Percentiles rank a stretch among this genome's conserved stretches.
phyloP scores from a whole-genome alignment of 345 rosid species.

The Erodium maritimum region DNA sequence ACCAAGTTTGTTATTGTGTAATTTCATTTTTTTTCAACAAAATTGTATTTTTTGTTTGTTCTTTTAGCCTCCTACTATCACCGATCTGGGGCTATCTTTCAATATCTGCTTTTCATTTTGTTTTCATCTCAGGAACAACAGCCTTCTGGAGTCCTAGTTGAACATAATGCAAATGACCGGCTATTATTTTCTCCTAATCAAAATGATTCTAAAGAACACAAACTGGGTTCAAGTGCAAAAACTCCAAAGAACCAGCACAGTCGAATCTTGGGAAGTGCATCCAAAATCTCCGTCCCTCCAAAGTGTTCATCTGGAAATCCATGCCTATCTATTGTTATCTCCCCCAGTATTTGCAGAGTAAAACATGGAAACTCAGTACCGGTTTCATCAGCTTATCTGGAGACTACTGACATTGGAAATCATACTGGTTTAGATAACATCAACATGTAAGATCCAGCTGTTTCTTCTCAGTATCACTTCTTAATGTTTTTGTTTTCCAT shows the following conservation, averaged over 20 bases:
- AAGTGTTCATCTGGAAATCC: conserved; percentile 38
- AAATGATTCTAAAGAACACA: conserved; percentile 28
- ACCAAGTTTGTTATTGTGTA: no score
- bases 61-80: no score
- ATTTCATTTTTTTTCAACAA: no score
- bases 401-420: conserved; percentile 20
- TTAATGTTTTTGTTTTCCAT: no score
- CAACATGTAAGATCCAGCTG: conserved; percentile 44
- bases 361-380: conserved; percentile 26
- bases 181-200: conserved; percentile 48
- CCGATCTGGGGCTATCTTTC: no score
- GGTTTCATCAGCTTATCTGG: conserved; percentile 27
- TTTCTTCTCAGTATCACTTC: no score
- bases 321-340: conserved; percentile 24
- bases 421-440: conserved; percentile 38
- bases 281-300: conserved; percentile 22
- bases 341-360: conserved; percentile 41
- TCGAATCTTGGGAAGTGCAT: conserved; percentile 28
- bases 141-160: conserved; percentile 44
- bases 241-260: conserved; percentile 44
- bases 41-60: no score
- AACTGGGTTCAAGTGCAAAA: conserved; percentile 20
- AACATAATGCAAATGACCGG: conserved; percentile 38
- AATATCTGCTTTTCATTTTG: no score
- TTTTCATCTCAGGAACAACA: conserved; percentile 27